These are phyloP conservation scores for Populus euphratica DNA, from an alignment of 345 rosid species.

Conservation along the genomic window DNA sequence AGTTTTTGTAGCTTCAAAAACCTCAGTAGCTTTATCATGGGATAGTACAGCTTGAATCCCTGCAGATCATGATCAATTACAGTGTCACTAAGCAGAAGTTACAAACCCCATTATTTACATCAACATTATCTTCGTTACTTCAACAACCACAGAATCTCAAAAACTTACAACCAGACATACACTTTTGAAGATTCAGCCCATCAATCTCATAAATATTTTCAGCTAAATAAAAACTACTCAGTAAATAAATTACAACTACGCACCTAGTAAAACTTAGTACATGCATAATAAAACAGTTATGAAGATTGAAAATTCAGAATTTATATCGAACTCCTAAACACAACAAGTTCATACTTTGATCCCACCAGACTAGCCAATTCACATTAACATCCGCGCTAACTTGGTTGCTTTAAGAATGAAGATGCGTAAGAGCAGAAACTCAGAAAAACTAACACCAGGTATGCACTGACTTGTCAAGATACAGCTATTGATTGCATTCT, in stretches of 20 bases:
- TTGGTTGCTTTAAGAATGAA: background rate
- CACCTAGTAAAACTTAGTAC: background rate
- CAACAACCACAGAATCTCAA: background rate
- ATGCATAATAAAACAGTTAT: background rate
- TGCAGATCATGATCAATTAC: conserved; percentile 19
- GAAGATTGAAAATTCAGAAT: background rate
- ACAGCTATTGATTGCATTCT: background rate
- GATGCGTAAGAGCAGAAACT: background rate
- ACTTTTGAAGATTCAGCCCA: too few relatives aligned
- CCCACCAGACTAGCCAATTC: background rate
- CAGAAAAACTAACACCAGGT: background rate
- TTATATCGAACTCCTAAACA: background rate
- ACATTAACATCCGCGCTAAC: background rate
- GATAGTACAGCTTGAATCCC: conserved; percentile 61
- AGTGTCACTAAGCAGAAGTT: background rate
- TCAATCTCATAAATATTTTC: too few relatives aligned
- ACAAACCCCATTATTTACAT: too few relatives aligned
- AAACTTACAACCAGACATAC: background rate
- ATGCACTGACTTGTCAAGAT: background rate
- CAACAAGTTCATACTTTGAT: background rate
- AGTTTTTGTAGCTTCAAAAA: conserved; percentile 29
- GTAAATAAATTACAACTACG: background rate
- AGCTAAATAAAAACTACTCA: background rate
- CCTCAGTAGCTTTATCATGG: conserved; percentile 28
- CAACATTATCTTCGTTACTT: background rate